Evolutionary conservation across 345 rosid species (phyloP).

Genomic region (Brassica cretica): DNA sequence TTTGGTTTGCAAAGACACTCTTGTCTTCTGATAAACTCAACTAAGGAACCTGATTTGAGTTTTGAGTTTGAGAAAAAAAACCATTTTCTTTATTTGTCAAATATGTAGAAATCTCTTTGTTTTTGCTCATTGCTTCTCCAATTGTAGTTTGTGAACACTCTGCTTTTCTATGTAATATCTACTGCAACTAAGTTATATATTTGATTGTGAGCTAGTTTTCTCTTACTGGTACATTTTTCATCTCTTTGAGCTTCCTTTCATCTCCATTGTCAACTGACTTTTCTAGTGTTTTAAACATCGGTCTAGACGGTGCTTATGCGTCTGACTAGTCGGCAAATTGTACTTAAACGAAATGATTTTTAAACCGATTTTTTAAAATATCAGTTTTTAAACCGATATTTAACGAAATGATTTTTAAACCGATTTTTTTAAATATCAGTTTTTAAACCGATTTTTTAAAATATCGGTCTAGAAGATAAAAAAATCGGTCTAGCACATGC

Average conservation of each 20-base stretch:
- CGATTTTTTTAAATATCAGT: too few relatives aligned
- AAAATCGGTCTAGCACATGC: too few relatives aligned
- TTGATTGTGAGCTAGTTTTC: conserved; percentile 22
- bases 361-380: too few relatives aligned
- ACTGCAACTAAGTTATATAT: not conserved
- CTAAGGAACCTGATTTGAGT: conserved; percentile 46
- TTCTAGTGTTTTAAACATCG: too few relatives aligned
- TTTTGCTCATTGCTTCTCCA: not conserved
- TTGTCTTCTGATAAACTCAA: conserved; percentile 73
- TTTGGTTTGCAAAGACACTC: conserved; percentile 91
- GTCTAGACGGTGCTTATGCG: too few relatives aligned
- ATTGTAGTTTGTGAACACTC: conserved; percentile 12
- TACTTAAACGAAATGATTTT: too few relatives aligned
- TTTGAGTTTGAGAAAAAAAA: conserved; percentile 1
- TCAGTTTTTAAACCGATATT: too few relatives aligned
- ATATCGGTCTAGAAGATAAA: too few relatives aligned
- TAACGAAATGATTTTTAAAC: too few relatives aligned
- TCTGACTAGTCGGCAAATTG: too few relatives aligned
- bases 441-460: too few relatives aligned
- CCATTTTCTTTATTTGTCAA: conserved; percentile 10
- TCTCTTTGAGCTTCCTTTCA: not conserved
- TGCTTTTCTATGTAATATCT: conserved; percentile 11
- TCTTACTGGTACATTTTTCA: not conserved
- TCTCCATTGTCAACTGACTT: not conserved
- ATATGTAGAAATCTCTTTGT: conserved; percentile 17